Percentiles rank a stretch among this genome's conserved stretches.
Conservation (phyloP, 2,329 filamentous ascomycete species). For the Hymenoscyphus occultus region DNA sequence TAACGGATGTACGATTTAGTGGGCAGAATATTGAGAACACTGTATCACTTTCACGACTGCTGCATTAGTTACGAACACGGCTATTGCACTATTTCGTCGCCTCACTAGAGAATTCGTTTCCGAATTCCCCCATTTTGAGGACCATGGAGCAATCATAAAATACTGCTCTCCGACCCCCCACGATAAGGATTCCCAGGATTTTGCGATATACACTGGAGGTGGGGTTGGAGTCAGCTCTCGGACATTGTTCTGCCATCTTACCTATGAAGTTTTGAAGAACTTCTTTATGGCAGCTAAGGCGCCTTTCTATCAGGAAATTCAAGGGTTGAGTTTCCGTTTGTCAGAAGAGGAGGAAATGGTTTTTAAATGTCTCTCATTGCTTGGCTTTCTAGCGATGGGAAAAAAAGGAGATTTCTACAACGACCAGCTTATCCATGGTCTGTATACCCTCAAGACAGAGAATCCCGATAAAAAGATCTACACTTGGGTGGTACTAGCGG, state of each 20-base stretch:
- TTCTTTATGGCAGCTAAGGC: background rate
- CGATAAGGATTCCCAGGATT: background rate
- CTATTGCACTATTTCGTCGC: too few species aligned
- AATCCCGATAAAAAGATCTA: background rate
- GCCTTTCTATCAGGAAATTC: background rate
- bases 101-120: too few species aligned
- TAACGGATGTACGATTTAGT: too few species aligned
- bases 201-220: background rate
- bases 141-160: too few species aligned
- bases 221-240: background rate
- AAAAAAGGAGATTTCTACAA: background rate
- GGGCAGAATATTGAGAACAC: too few species aligned
- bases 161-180: background rate
- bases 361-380: background rate
- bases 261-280: background rate
- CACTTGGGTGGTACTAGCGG: background rate
- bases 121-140: too few species aligned
- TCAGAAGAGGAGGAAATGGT: background rate
- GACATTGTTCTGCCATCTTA: background rate
- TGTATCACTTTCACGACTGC: too few species aligned
- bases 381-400: background rate
- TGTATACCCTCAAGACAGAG: background rate
- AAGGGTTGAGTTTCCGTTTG: background rate
- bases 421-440: background rate
- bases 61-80: too few species aligned